Percentiles rank a stretch among this genome's conserved stretches.
Conservation (phyloP, 1,284 basidiomycete species). For the Cutaneotrichosporon cavernicola region DNA sequence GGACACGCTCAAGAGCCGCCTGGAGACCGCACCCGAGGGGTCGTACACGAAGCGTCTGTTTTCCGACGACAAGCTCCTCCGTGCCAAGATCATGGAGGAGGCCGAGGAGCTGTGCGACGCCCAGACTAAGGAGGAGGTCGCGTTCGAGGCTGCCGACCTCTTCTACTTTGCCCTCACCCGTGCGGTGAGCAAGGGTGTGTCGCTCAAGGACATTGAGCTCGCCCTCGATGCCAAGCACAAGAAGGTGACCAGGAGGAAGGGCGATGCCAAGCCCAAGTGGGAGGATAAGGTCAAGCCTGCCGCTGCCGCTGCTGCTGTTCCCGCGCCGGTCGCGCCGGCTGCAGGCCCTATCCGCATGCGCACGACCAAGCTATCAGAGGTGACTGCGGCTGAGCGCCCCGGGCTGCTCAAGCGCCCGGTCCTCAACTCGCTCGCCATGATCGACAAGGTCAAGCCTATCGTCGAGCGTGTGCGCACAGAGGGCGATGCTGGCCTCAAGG, state of each 20-base stretch:
- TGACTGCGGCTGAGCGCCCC: conserved; percentile 61
- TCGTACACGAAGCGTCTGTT: conserved; percentile 92
- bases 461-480: conserved; percentile 79
- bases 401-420: conserved; percentile 84
- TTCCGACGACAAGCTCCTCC: conserved; percentile 73
- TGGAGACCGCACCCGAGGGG: conserved; percentile 75
- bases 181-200: conserved; percentile 81
- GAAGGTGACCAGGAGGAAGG: conserved; percentile 82
- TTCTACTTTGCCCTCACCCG: conserved; percentile 90
- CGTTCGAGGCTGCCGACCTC: conserved; percentile 94
- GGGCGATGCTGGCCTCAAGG: conserved; percentile 84
- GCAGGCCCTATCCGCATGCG: conserved; percentile 68
- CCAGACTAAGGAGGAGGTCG: conserved; percentile 75
- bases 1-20: conserved; percentile 70
- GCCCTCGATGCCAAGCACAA: conserved; percentile 83
- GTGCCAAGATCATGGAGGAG: conserved; percentile 96
- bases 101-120: conserved; percentile 93
- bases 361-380: conserved; percentile 62
- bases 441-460: conserved; percentile 91
- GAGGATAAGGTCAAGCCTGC: conserved; percentile 45
- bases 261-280: conserved; percentile 92
- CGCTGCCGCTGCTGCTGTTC: conserved; percentile 36
- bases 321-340: conserved; percentile 40
- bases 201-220: conserved; percentile 78
- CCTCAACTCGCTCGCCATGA: conserved; percentile 90